Base-by-base conservation (phyloP, 305 asterid genomes). In the Rubia peregrina region DNA sequence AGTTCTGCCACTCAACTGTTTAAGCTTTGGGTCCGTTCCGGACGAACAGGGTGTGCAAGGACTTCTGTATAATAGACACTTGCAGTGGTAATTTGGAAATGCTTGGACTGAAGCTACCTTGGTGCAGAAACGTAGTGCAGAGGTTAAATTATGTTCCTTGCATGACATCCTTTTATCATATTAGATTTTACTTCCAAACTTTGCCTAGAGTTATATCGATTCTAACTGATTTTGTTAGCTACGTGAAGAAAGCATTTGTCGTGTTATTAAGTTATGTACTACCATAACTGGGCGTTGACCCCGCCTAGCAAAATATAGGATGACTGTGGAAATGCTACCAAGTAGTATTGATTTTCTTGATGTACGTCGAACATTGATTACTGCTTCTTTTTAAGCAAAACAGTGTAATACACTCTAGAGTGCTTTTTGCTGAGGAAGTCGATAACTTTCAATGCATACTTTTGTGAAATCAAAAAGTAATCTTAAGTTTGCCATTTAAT, bases 31-130 rank as follows among this genome's bases (percentile, higher is more conserved):
- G 1, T 30, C 33, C 92, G 98, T 13, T 82, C 98, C 53, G 97
- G 98, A 53, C 92, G 98, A 79, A 92, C 98, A 36, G 98, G 98
- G 61, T 97, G 98, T 87, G 48, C 78, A 91, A 86, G 87, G 97
- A 78, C 97, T 95, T 85, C 74, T 95, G 57, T 90, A 91, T 75
- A 91, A 95, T 80, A 88, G 96, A 69, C 87, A 90, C 79, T 80
- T 95, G 81, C 99, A 95, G 74, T 91, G 97, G 98, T 88, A 97
- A 75, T 88, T 91, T 76, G 94, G 83, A 66, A 90, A 87, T 76
- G 96, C 98, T 75, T 84, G 87, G 77, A 87, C 84, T 61, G 97
- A 91, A 81, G 94, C 85, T 53, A 80, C 85, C 73, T 79, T 86
- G 65, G 88, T 82, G 75, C 99, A 91, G 89, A 85, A 82, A 85